A percentile compares a stretch with the other conserved stretches of the same genome.
Evolutionary conservation across 371 early-diverging fungal species (phyloP).

Genomic region (Entomophthora muscae): DNA sequence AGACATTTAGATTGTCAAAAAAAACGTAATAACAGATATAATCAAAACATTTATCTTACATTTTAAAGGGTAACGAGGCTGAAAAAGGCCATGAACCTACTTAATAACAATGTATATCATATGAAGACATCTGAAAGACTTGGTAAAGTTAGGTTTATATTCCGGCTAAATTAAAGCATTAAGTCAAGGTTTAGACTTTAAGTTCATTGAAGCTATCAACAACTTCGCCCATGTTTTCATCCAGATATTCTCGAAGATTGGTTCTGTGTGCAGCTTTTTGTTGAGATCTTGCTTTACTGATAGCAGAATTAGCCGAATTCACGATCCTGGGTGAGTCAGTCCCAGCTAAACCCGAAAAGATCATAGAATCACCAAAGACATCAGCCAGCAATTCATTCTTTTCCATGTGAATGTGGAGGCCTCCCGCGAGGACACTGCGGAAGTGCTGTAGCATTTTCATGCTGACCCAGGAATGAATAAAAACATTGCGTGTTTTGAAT

Average conservation of each 20-base stretch:
- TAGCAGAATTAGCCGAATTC: background rate
- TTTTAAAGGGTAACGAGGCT: too few species aligned
- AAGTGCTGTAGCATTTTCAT: conserved; percentile 2
- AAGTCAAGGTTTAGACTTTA: background rate
- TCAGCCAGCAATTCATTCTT: background rate
- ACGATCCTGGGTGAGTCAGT: background rate
- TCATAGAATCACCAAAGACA: background rate
- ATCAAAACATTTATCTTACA: too few species aligned
- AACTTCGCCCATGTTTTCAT: background rate
- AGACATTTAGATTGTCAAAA: too few species aligned
- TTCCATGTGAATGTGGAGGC: conserved; percentile 7
- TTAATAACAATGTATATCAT: too few species aligned
- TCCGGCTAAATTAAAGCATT: too few species aligned
- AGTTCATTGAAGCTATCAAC: background rate
- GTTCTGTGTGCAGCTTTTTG: background rate
- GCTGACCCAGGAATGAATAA: background rate
- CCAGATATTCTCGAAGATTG: background rate
- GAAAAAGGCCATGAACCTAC: too few species aligned
- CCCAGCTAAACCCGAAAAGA: background rate
- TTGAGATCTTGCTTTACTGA: background rate
- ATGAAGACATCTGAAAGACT: too few species aligned
- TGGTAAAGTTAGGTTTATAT: too few species aligned
- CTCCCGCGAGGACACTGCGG: background rate
- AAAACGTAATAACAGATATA: too few species aligned
- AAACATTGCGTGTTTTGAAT: background rate